phyloP scores from a whole-genome alignment of 2,329 filamentous ascomycete species.

The Rutstroemia sp. region DNA sequence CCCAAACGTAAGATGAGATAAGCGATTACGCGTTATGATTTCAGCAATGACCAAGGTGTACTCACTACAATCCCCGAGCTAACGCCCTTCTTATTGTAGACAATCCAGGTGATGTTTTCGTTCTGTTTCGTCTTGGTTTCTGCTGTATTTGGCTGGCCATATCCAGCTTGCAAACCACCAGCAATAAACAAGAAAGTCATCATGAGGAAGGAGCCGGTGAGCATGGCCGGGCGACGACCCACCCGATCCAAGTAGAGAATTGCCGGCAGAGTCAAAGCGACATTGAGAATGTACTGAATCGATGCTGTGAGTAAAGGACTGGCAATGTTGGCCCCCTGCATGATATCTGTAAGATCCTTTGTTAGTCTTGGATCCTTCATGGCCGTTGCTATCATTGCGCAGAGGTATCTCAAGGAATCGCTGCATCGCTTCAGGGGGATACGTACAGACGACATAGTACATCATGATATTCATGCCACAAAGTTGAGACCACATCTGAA shows the following conservation, averaged over 20 bases:
- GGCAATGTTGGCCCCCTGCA: conserved; percentile 55
- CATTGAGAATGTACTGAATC: conserved; percentile 73
- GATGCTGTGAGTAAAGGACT: conserved; percentile 56
- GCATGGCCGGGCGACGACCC: conserved; percentile 61
- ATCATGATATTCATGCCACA: conserved; percentile 71
- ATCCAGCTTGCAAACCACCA: conserved; percentile 53
- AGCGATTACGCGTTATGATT: no score
- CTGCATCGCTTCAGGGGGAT: background rate
- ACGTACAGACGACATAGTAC: conserved; percentile 55
- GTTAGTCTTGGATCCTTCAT: background rate
- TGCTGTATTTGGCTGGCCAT: conserved; percentile 43
- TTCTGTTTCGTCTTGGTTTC: conserved; percentile 33
- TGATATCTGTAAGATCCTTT: conserved; percentile 41
- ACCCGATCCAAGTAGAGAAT: conserved; percentile 68
- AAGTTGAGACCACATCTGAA: conserved; percentile 69
- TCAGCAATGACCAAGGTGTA: background rate
- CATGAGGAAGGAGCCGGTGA: conserved; percentile 58
- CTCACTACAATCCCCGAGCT: conserved; percentile 56
- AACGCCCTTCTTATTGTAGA: conserved; percentile 42
- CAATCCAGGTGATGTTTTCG: conserved; percentile 49
- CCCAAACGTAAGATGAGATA: no score
- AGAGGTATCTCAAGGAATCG: background rate
- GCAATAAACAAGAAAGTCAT: conserved; percentile 52
- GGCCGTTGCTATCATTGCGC: no score
- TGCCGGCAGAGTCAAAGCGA: conserved; percentile 68